Conservation (phyloP, 139 green algal genomes). For the Dunaliella sp. region DNA sequence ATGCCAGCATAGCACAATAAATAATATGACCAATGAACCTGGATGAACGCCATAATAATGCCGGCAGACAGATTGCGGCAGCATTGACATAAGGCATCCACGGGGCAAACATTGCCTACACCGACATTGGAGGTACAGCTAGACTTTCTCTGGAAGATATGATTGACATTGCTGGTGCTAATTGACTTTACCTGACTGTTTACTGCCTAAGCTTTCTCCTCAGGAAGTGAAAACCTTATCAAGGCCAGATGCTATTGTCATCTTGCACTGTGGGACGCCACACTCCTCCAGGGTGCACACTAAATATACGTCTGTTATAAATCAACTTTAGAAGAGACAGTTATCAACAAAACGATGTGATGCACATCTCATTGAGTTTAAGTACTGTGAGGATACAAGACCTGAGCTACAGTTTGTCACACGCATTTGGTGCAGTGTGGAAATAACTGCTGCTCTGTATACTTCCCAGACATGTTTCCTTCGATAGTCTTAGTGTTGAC, state of each 20-base stretch:
- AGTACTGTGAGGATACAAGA: background rate
- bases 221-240: too few relatives aligned
- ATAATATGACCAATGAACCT: background rate
- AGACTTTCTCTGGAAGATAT: background rate
- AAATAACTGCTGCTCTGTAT: too few relatives aligned
- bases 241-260: background rate
- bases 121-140: background rate
- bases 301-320: too few relatives aligned
- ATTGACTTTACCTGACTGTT: too few relatives aligned
- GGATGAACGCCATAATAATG: background rate
- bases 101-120: background rate
- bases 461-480: too few relatives aligned
- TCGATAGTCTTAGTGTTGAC: too few relatives aligned
- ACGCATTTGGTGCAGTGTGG: background rate
- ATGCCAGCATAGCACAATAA: background rate
- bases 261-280: background rate
- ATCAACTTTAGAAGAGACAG: too few relatives aligned
- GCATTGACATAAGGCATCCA: background rate
- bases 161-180: background rate
- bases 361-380: background rate
- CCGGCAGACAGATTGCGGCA: background rate
- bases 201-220: too few relatives aligned
- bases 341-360: background rate
- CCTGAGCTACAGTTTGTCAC: background rate
- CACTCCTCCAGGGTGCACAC: too few relatives aligned